phyloP scores from a whole-genome alignment of 441 rosid species.

The Syzygium syzygioides region DNA sequence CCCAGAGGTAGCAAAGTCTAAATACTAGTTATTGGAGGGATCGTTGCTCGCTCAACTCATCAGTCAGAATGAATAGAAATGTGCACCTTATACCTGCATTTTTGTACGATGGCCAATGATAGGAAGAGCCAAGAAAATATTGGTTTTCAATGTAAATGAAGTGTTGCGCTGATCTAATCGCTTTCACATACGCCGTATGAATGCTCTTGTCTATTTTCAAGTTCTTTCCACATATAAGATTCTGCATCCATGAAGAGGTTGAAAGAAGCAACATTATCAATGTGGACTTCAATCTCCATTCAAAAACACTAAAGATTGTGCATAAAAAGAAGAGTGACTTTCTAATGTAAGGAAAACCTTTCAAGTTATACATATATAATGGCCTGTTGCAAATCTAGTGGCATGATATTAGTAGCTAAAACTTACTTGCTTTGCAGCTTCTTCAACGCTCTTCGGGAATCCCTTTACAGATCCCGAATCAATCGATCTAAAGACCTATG shows the following conservation, averaged over 20 bases:
- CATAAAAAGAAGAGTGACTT: not conserved
- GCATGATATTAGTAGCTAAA: not conserved
- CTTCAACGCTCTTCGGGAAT: slow-evolving; percentile 45
- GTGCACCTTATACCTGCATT: slow-evolving; percentile 42
- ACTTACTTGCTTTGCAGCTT: slow-evolving; percentile 21
- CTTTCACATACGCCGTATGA: slow-evolving; percentile 59
- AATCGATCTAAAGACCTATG: slow-evolving; percentile 52
- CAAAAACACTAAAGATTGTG: not conserved
- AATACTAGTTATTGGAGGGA: not conserved
- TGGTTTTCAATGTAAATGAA: slow-evolving; percentile 75
- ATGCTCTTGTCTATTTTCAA: slow-evolving; percentile 24
- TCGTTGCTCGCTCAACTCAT: not conserved
- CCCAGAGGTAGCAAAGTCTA: not conserved
- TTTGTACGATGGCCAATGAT: slow-evolving; percentile 61
- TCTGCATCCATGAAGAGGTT: slow-evolving; percentile 17
- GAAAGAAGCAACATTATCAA: not conserved
- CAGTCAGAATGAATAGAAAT: not conserved
- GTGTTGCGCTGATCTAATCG: slow-evolving; percentile 67
- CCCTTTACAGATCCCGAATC: slow-evolving; percentile 70
- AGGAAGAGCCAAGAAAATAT: slow-evolving; percentile 61
- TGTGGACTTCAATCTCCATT: not conserved
- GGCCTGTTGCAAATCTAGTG: not conserved
- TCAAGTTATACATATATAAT: not conserved
- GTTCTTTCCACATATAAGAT: not conserved
- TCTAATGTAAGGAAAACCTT: not conserved